Evolutionary conservation across 805 yeast species (phyloP), one percentile per base, ranked within the genome.

Genomic region (Wickerhamiella shivajii): DNA sequence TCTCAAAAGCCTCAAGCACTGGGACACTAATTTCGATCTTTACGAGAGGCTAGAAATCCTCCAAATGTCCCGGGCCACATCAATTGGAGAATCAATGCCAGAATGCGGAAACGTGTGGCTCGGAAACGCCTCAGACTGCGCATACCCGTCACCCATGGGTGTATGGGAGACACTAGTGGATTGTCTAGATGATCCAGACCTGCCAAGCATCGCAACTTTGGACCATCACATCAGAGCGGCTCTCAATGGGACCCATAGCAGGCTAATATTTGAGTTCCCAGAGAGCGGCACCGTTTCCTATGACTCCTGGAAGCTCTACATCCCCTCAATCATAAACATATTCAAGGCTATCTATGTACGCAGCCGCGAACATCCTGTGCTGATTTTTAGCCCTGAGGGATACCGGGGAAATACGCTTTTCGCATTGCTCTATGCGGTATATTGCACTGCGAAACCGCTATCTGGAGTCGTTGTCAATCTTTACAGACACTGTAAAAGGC

Each of bases 341-440:
- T 74, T 90, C 53, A 79, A 77, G 50, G 56, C 77, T 24, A 56
- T 84, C 12, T 73, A 72, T 39, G 55, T 62, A 30, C 50, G 56
- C 9, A 44, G 45, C 26, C 20, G 31, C 29, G 39, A 40, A 10
- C 46, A 47, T 1, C 48, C 51, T 3, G 58, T 72, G 0, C 61
- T 85, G 39, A 59, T 85, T 7, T 76, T 72, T 50, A 83, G 94
- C 48, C 69, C 79, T 2, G 95, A 87, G 55, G 97, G 97, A 0
- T 87, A 85, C 53, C 81, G 95, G 0, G 95, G 84, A 49, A 77
- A 85, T 33, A 72, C 93, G 4, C 62, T 87, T n/a, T 54, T 85
- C 24, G 68, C 71, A 1, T 57, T 81, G 22, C 68, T 84, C 36
- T 85, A 69, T 45, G 44, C 77, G 37, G 77, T 87, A 38, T 87